Evolutionary conservation across 805 yeast genomes (phyloP), one percentile per base, ranked within the genome.

Genomic region (Dipodascus albidus): DNA sequence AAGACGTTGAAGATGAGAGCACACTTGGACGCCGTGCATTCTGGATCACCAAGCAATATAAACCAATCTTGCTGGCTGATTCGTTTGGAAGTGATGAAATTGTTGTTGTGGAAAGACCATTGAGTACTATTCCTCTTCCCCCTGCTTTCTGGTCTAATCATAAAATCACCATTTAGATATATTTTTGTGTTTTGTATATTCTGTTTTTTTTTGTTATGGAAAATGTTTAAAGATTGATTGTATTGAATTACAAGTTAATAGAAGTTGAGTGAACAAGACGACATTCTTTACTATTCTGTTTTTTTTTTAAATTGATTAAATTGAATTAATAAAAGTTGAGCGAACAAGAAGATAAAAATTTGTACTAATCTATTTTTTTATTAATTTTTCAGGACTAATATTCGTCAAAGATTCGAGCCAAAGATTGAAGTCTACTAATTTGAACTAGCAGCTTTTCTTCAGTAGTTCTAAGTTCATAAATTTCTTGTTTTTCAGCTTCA

Each of bases 1-100:
- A 55, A 31, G 67, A 62, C 31, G 60, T 53, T 2, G 63, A 58
- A n/a, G 59, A 59, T 17, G 62, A 55, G 20, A 56, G 57, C 15
- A 38, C 44, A 6, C 62, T 60, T 20, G 68, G 67, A 17, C 62
- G 63, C 33, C 74, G 71, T 51, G 76, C 85, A 20, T 89, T 82
- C 67, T 88, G 90, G 83, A 67, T 85, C 54, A 82, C 91, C 2
- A 77, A 77, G 50, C 86, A 86, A 62, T 90, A 86, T 67, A 79
- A 82, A 60, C 85, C 91, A 19, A 69, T 89, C 35, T 69, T 90
- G 54, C 76, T 70, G 57, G 89, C 81, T 11, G 83, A 74, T 22
- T 67, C 70, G 23, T 71, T 87, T 56, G 74, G 77, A 54, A 66
- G 70, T 1, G 68, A 74, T 17, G 90, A 83, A 58, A 66, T 90